These are phyloP conservation scores for Aspergillus sp. DNA, from an alignment of 2,329 filamentous ascomycete species.

Conservation along the genomic window DNA sequence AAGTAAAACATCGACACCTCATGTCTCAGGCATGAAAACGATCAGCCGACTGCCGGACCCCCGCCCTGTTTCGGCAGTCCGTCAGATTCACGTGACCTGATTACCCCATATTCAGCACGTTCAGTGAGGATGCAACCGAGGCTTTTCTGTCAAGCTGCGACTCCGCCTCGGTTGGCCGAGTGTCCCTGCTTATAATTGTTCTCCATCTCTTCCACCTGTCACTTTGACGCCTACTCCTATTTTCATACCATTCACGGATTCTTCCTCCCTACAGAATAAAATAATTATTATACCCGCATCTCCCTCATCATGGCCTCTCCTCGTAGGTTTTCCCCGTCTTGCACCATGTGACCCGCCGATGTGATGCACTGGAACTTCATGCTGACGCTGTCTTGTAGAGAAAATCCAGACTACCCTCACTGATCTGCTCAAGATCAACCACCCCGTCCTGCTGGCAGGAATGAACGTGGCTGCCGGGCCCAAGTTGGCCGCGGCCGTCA, in stretches of 20 bases:
- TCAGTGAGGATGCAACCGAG: slow-evolving; percentile 11
- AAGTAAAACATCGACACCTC: background rate
- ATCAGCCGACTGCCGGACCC: slow-evolving; percentile 1
- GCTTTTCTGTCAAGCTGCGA: slow-evolving; percentile 6
- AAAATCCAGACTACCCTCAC: slow-evolving; percentile 88
- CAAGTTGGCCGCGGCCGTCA: slow-evolving; percentile 92
- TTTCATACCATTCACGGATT: background rate
- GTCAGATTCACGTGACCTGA: background rate
- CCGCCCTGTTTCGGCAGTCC: background rate
- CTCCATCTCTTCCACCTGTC: background rate
- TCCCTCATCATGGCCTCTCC: slow-evolving; percentile 67
- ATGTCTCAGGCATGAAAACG: background rate
- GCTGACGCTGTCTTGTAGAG: slow-evolving; percentile 54
- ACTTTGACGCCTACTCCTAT: background rate
- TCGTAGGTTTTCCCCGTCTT: slow-evolving; percentile 57
- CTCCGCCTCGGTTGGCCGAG: slow-evolving; percentile 11
- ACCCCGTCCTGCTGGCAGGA: slow-evolving; percentile 90
- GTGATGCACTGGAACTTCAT: background rate
- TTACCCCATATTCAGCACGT: slow-evolving; percentile 7
- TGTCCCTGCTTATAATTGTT: slow-evolving; percentile 9
- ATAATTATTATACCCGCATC: slow-evolving; percentile 1
- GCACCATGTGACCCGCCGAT: slow-evolving; percentile 16
- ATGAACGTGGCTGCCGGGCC: slow-evolving; percentile 99
- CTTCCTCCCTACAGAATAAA: slow-evolving; percentile 3
- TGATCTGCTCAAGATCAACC: slow-evolving; percentile 96